Percentiles rank a stretch among this genome's conserved stretches.
phyloP scores from a whole-genome alignment of 2,329 filamentous ascomycete species.

The Colletotrichum cuscutae region DNA sequence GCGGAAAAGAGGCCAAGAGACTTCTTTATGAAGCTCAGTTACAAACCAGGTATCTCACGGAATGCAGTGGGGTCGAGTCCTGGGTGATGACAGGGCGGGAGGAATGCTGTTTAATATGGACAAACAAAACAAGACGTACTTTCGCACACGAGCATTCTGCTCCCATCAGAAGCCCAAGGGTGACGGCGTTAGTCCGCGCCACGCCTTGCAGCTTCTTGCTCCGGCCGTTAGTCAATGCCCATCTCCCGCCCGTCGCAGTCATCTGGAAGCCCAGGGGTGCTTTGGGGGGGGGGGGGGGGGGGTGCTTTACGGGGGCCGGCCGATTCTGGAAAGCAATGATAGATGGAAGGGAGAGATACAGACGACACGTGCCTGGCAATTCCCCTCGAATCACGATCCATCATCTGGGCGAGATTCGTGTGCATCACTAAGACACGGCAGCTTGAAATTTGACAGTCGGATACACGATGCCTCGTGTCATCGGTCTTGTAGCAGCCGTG shows the following conservation, averaged over 20 bases:
- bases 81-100: slow-evolving; percentile 1
- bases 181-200: slow-evolving; percentile 25
- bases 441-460: not conserved
- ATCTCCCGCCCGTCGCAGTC: slow-evolving; percentile 16
- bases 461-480: not conserved
- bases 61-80: not conserved
- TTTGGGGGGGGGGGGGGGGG: not conserved
- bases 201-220: slow-evolving; percentile 23
- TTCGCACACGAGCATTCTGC: not conserved
- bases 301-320: not conserved
- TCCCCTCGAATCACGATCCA: not conserved
- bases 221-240: slow-evolving; percentile 4
- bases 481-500: not conserved
- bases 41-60: slow-evolving; percentile 7
- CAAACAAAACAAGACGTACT: slow-evolving; percentile 17
- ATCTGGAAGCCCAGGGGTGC: not conserved
- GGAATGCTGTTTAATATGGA: slow-evolving; percentile 22
- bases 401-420: slow-evolving; percentile 13
- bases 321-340: slow-evolving; percentile 18
- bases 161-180: slow-evolving; percentile 20
- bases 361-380: not conserved
- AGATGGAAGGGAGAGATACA: slow-evolving; percentile 16
- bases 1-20: not conserved
- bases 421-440: slow-evolving; percentile 28
- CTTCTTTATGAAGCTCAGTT: not conserved